Percentiles rank a stretch among this genome's conserved stretches.
Conservation (phyloP, 148 eudicot species). For the Amaranthus cruentus region DNA sequence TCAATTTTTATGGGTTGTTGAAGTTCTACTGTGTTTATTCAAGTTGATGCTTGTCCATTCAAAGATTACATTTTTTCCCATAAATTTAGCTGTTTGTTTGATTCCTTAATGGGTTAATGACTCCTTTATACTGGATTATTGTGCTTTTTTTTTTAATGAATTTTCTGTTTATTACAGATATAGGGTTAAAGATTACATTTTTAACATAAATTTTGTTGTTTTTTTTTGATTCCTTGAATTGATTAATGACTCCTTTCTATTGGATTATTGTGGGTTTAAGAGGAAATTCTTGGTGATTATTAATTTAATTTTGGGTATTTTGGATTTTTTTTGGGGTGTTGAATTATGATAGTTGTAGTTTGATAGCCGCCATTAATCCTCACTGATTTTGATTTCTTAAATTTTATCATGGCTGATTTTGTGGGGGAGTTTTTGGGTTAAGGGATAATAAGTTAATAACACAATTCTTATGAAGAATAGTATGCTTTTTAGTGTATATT, state of each 20-base stretch:
- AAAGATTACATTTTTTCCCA: background rate
- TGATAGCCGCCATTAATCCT: slow-evolving; percentile 10
- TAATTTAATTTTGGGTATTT: background rate
- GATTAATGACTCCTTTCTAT: background rate
- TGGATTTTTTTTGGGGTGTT: slow-evolving; percentile 8
- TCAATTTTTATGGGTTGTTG: background rate
- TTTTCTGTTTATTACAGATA: background rate
- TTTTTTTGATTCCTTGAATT: background rate
- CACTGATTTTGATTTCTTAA: slow-evolving; percentile 4
- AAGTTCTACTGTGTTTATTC: background rate
- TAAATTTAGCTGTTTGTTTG: slow-evolving; percentile 12
- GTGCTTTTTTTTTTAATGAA: background rate
- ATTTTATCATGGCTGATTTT: slow-evolving; percentile 14
- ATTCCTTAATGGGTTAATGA: slow-evolving; percentile 1
- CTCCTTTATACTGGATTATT: background rate
- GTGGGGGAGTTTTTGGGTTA: slow-evolving; percentile 16
- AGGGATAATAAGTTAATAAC: background rate
- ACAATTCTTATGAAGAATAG: slow-evolving; percentile 8
- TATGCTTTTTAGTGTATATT: slow-evolving; percentile 5
- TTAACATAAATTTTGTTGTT: background rate
- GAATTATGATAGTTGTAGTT: background rate
- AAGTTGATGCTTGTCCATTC: background rate
- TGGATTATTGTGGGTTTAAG: too few relatives aligned
- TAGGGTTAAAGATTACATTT: background rate
- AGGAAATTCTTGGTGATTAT: too few relatives aligned